Conservation (phyloP, 1,284 basidiomycete genomes). For the Apiotrichum laibachii region DNA sequence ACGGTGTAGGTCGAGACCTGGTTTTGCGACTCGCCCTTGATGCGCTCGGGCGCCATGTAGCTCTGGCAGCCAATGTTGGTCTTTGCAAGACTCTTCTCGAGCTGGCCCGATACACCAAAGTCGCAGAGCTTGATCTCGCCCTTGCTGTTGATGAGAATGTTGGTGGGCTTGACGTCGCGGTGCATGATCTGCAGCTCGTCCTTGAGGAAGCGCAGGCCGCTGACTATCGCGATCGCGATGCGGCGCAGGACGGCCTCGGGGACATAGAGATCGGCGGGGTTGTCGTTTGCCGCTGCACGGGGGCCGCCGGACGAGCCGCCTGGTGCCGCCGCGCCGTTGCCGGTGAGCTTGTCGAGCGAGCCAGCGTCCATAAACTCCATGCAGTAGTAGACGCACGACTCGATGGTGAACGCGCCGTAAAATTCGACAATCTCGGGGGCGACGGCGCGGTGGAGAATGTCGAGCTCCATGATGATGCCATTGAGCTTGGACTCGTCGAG, state of each 20-base stretch:
- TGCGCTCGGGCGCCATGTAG: conserved; percentile 99
- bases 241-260: conserved; percentile 83
- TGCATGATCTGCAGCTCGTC: conserved; percentile 97
- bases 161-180: conserved; percentile 91
- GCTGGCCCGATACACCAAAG: conserved; percentile 95
- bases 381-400: conserved; percentile 97
- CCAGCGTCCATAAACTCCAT: conserved; percentile 99
- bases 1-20: conserved; percentile 89
- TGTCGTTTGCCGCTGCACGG: conserved; percentile 15
- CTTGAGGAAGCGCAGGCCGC: conserved; percentile 93
- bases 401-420: conserved; percentile 98
- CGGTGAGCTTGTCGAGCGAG: conserved; percentile 80
- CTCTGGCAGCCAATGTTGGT: conserved; percentile 98
- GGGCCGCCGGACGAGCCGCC: neutral
- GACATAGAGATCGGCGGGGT: conserved; percentile 48
- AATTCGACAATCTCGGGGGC: conserved; percentile 94
- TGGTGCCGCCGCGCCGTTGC: conserved; percentile 40
- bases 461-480: conserved; percentile 97
- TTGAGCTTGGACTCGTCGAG: conserved; percentile 91
- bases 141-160: conserved; percentile 84
- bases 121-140: conserved; percentile 95
- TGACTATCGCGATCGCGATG: conserved; percentile 78
- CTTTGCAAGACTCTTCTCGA: conserved; percentile 93
- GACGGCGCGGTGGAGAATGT: conserved; percentile 90
- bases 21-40: conserved; percentile 88